Evolutionary conservation across 805 yeast genomes (phyloP).

Genomic region (Sugiyamaella chiloensis): DNA sequence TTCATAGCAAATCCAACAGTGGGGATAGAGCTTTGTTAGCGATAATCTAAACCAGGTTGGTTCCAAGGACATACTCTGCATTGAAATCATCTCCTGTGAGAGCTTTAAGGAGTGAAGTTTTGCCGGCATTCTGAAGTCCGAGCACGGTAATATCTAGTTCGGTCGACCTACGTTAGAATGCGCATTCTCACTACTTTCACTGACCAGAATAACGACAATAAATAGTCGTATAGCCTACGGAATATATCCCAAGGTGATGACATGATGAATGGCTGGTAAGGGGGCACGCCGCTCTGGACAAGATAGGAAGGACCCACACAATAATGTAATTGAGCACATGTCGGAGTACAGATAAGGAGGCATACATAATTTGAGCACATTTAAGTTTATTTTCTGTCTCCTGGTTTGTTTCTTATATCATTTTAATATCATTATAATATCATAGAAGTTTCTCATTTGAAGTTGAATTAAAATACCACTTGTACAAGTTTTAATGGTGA

Average conservation of each 20-base stretch:
- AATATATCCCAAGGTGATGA: slow-evolving; percentile 23
- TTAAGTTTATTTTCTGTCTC: not conserved
- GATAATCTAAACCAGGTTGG: slow-evolving; percentile 1
- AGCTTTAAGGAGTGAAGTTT: slow-evolving; percentile 35
- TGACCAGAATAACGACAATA: slow-evolving; percentile 34
- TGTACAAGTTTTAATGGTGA: no score
- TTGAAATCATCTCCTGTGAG: slow-evolving; percentile 34
- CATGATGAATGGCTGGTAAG: slow-evolving; percentile 2
- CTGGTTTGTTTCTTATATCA: no score
- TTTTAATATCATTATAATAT: no score
- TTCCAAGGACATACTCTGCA: slow-evolving; percentile 27
- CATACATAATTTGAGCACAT: not conserved
- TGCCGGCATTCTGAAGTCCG: slow-evolving; percentile 40
- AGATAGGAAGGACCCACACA: not conserved
- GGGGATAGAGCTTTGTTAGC: slow-evolving; percentile 31
- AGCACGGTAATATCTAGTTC: slow-evolving; percentile 36
- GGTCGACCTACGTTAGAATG: slow-evolving; percentile 23
- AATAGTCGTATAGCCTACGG: slow-evolving; percentile 28
- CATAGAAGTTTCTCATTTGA: no score
- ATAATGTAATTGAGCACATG: not conserved
- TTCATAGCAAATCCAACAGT: slow-evolving; percentile 40
- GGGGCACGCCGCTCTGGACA: no score
- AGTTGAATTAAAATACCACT: no score
- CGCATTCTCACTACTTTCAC: slow-evolving; percentile 6
- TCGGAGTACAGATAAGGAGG: not conserved